Evolutionary conservation across 345 rosid genomes (phyloP).

Genomic region (Iberis pinnata): DNA sequence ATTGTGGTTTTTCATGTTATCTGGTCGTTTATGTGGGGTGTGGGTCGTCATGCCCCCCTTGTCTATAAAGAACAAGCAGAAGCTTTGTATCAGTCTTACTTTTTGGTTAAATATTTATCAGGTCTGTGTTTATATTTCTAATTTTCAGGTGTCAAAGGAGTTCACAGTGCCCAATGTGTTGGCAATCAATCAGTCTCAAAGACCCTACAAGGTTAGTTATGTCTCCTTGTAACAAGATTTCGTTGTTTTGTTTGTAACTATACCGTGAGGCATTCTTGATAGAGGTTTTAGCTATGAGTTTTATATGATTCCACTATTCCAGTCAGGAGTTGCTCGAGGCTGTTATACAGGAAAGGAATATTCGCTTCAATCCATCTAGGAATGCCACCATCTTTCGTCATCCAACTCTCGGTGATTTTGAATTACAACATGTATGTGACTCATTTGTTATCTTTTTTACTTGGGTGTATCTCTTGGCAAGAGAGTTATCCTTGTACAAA

Average conservation of each 20-base stretch:
- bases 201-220: slow-evolving; percentile 64
- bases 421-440: slow-evolving; percentile 75
- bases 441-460: slow-evolving; percentile 11
- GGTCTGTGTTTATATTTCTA: background rate
- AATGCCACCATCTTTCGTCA: slow-evolving; percentile 87
- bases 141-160: slow-evolving; percentile 88
- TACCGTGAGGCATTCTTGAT: background rate
- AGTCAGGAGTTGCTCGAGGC: slow-evolving; percentile 95
- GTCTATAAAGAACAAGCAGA: too few species aligned
- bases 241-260: background rate
- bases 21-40: too few species aligned
- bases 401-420: slow-evolving; percentile 92
- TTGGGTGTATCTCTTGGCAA: slow-evolving; percentile 6
- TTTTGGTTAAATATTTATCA: slow-evolving; percentile 6
- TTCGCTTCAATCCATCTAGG: slow-evolving; percentile 67
- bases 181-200: slow-evolving; percentile 87
- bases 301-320: slow-evolving; percentile 20
- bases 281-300: slow-evolving; percentile 11
- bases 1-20: too few species aligned
- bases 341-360: slow-evolving; percentile 72
- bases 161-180: slow-evolving; percentile 98
- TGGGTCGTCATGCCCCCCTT: too few species aligned
- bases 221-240: background rate
- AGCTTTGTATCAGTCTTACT: slow-evolving; percentile 1
- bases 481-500: slow-evolving; percentile 8